Percentiles rank a stretch among this genome's conserved stretches.
These are phyloP conservation scores for Apostasia ramifera DNA, from an alignment of 106 monocot genomes.

Conservation along the genomic window DNA sequence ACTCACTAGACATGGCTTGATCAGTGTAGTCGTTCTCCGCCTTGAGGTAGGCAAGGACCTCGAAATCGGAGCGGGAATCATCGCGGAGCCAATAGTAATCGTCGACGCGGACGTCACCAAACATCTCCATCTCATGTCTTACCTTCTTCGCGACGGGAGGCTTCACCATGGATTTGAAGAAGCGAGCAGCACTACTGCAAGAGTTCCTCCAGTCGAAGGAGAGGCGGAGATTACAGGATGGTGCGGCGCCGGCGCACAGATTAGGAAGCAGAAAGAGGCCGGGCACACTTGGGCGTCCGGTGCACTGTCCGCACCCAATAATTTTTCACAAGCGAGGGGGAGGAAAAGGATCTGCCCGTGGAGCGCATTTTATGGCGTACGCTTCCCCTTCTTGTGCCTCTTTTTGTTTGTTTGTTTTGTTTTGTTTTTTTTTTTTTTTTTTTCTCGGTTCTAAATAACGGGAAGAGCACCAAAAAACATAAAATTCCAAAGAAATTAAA, in stretches of 20 bases:
- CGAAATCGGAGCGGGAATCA: constrained; percentile 65
- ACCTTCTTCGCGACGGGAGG: constrained; percentile 88
- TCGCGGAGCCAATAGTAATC: constrained; percentile 98
- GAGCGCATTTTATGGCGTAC: too few species aligned
- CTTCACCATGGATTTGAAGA: constrained; percentile 5
- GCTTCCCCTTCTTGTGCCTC: too few species aligned
- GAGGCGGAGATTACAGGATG: neutral
- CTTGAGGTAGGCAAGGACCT: constrained; percentile 59
- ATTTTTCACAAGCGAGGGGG: too few species aligned
- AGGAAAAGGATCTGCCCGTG: too few species aligned
- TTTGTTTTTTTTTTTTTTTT: too few species aligned
- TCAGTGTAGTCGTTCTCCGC: constrained; percentile 78
- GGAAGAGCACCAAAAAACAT: too few species aligned
- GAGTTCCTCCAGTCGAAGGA: too few species aligned
- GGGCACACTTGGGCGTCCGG: too few species aligned
- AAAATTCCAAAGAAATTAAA: too few species aligned
- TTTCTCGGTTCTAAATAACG: too few species aligned
- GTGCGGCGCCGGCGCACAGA: neutral
- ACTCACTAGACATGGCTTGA: constrained; percentile 63
- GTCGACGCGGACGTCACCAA: constrained; percentile 86
- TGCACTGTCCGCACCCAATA: too few species aligned
- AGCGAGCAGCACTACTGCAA: neutral
- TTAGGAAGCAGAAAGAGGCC: neutral
- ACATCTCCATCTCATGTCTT: constrained; percentile 67
- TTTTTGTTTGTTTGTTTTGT: too few species aligned